phyloP scores from a whole-genome alignment of 1,284 basidiomycete species.

The Violaceomyces palustris region DNA sequence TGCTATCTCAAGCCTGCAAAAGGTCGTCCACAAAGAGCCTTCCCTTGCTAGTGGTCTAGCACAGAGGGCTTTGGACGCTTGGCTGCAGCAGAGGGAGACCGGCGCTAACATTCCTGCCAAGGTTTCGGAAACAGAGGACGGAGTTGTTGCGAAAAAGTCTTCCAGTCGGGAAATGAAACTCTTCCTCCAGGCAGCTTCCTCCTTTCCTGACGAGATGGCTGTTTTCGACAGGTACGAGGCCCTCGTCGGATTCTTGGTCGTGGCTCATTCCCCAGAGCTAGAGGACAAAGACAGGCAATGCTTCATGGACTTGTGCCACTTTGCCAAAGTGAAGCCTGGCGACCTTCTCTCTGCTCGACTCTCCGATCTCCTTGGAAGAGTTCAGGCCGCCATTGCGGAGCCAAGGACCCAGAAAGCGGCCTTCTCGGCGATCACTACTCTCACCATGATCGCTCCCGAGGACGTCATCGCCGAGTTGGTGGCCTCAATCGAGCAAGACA shows the following conservation, averaged over 20 bases:
- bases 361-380: slow-evolving; percentile 21
- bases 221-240: slow-evolving; percentile 15
- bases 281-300: slow-evolving; percentile 28
- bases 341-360: slow-evolving; percentile 32
- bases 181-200: slow-evolving; percentile 26
- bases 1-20: slow-evolving; percentile 8
- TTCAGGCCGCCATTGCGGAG: slow-evolving; percentile 22
- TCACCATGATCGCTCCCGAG: slow-evolving; percentile 41
- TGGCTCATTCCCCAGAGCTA: slow-evolving; percentile 40
- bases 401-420: slow-evolving; percentile 27
- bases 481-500: slow-evolving; percentile 23
- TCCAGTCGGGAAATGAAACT: slow-evolving; percentile 22
- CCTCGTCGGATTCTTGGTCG: slow-evolving; percentile 42
- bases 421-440: slow-evolving; percentile 36
- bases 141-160: no score
- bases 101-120: no score
- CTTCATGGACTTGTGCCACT: slow-evolving; percentile 47
- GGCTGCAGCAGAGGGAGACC: slow-evolving; percentile 14
- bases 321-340: slow-evolving; percentile 35
- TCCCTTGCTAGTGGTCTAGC: slow-evolving; percentile 23
- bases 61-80: slow-evolving; percentile 18
- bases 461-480: slow-evolving; percentile 32
- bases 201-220: slow-evolving; percentile 19
- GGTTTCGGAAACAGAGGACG: slow-evolving; percentile 19
- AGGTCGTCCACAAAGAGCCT: slow-evolving; percentile 10